Conservation (phyloP, 805 yeast species). For the Candida nanaspora region DNA sequence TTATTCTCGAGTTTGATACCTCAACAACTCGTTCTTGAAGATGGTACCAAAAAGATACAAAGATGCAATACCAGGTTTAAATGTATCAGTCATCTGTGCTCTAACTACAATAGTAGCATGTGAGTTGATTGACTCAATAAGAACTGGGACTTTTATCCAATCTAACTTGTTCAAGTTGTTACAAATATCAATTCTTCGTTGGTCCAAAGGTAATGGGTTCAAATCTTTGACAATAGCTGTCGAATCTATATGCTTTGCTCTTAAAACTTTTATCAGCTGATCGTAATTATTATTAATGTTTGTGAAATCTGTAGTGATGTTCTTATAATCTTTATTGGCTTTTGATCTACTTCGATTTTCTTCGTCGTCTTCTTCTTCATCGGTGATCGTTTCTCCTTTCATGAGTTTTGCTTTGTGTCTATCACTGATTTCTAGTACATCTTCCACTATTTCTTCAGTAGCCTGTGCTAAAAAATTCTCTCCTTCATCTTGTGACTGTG, state of each 20-base stretch:
- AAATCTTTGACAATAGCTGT: conserved; percentile 9
- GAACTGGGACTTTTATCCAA: conserved; percentile 76
- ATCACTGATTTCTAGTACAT: conserved; percentile 8
- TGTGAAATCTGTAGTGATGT: background rate
- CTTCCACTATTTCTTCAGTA: conserved; percentile 23
- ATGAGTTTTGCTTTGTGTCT: conserved; percentile 1
- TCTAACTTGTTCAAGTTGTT: conserved; percentile 51
- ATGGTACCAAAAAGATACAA: conserved; percentile 39
- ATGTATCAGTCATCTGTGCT: conserved; percentile 42
- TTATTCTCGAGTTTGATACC: background rate
- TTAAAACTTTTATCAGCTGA: background rate
- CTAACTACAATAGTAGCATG: conserved; percentile 86
- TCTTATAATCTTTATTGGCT: background rate
- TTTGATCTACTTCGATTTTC: background rate
- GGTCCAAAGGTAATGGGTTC: conserved; percentile 18
- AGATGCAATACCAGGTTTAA: conserved; percentile 43
- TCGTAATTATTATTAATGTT: background rate
- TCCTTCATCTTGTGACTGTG: background rate
- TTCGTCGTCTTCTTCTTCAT: background rate
- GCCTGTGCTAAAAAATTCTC: conserved; percentile 12
- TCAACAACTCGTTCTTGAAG: conserved; percentile 10
- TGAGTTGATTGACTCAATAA: conserved; percentile 66
- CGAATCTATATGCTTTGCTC: background rate
- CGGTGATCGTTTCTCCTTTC: background rate
- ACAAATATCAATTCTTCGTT: conserved; percentile 28